Evolutionary conservation across 495 filamentous ascomycete genomes (phyloP), one percentile per base, ranked within the genome.

Genomic region (Penicillium manginii): DNA sequence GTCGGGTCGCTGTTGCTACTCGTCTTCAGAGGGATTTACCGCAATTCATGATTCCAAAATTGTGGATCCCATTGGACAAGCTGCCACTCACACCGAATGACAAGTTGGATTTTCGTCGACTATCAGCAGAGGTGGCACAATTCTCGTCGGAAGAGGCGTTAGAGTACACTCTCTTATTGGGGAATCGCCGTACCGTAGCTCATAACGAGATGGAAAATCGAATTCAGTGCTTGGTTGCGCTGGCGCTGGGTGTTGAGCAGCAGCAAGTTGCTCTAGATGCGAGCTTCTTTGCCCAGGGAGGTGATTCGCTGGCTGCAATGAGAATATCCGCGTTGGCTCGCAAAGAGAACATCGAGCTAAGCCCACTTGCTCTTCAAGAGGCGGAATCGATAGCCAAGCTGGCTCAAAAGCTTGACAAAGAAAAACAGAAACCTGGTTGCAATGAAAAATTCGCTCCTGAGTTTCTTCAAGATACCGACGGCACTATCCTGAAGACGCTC

Each of bases 271-370:
- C 7, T 21, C 22, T 26, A 15, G 55, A 50, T 31, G 47, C 31
- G 71, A 57, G 23, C 33, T 60, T 60, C 37, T 55, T 60, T 21
- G 33, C 29, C 26, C n/a, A 49, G 1, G 56, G 17, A 6, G 56
- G 50, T 18, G 50, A 59, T 32, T 52, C 48, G 6, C 52, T 59
- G n/a, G 19, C 7, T 19, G 75, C 72, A 5, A 76, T 78, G 63
- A 64, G 66, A 23, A 23, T 23, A 23, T 23, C 23, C 23, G 23
- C 23, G 23, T 23, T 23, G 23, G 23, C 23, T 23, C 23, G 23
- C 23, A 23, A 23, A 23, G 23, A 23, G 23, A 23, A 23, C 23
- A 23, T 23, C 23, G 23, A 23, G 23, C 23, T 23, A 23, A 23
- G 23, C 23, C 23, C 23, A 23, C 4, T 23, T 23, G 23, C 23